Evolutionary conservation across 768 basidiomycete species (phyloP).

Genomic region (Collybiopsis confluens): DNA sequence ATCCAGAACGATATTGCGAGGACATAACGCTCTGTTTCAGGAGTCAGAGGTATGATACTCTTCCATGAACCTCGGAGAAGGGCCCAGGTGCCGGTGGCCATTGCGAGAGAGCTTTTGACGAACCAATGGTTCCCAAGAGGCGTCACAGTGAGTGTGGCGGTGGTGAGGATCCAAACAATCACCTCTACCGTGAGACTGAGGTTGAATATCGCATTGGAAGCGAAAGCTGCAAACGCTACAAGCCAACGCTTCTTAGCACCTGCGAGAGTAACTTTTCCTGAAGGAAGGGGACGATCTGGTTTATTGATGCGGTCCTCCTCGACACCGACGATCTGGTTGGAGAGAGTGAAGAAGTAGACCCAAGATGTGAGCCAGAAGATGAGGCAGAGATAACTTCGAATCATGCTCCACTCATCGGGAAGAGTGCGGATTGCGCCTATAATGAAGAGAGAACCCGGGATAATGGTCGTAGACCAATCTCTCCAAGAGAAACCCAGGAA

Average conservation of each 20-base stretch:
- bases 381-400: background rate
- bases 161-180: slow-evolving; percentile 12
- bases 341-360: slow-evolving; percentile 17
- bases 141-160: slow-evolving; percentile 10
- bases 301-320: slow-evolving; percentile 20
- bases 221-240: slow-evolving; percentile 4
- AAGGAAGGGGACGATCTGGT: slow-evolving; percentile 18
- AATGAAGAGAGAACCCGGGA: slow-evolving; percentile 10
- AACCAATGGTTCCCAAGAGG: slow-evolving; percentile 16
- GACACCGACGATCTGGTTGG: slow-evolving; percentile 17
- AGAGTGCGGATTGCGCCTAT: slow-evolving; percentile 8
- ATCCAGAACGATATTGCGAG: slow-evolving; percentile 10
- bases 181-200: slow-evolving; percentile 5
- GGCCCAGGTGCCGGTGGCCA: slow-evolving; percentile 14
- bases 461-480: slow-evolving; percentile 11
- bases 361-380: slow-evolving; percentile 12
- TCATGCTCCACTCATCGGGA: background rate
- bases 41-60: background rate
- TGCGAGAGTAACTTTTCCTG: slow-evolving; percentile 15
- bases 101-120: slow-evolving; percentile 12
- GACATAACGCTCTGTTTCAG: background rate
- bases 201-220: slow-evolving; percentile 5
- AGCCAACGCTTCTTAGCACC: slow-evolving; percentile 14
- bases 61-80: slow-evolving; percentile 12
- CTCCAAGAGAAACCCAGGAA: slow-evolving; percentile 15